phyloP scores from a whole-genome alignment of 805 yeast species.

The Wickerhamomyces sydowiorum region DNA sequence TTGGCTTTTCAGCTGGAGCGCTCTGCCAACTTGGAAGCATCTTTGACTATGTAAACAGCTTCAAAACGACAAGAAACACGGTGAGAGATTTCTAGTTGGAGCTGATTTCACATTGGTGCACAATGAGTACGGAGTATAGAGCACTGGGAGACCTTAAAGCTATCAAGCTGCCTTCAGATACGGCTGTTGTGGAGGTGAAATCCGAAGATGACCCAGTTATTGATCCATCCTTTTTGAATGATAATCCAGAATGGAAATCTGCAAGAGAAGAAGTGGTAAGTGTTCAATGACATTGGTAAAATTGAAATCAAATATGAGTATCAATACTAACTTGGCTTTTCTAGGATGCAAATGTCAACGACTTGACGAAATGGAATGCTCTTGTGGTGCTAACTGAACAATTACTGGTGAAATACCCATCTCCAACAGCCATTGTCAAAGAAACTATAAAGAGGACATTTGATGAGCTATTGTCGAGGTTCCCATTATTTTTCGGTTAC shows the following conservation, averaged over 20 bases:
- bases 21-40: too few relatives aligned
- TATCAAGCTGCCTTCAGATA: too few relatives aligned
- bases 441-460: constrained; percentile 28
- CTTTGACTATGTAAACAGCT: too few relatives aligned
- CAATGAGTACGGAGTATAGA: too few relatives aligned
- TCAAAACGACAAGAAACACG: too few relatives aligned
- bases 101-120: too few relatives aligned
- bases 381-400: constrained; percentile 29
- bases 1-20: too few relatives aligned
- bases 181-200: too few relatives aligned
- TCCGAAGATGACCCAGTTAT: not conserved
- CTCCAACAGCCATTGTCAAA: constrained; percentile 27
- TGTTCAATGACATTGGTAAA: constrained; percentile 2
- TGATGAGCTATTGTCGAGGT: constrained; percentile 39
- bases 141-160: too few relatives aligned
- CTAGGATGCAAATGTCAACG: constrained; percentile 21
- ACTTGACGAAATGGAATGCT: constrained; percentile 34
- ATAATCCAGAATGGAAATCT: constrained; percentile 19
- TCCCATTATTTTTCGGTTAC: constrained; percentile 52
- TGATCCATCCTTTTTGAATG: constrained; percentile 13
- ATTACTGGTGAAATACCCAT: constrained; percentile 26
- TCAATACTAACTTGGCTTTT: not conserved
- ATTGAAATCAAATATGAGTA: constrained; percentile 4
- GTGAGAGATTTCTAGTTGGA: too few relatives aligned
- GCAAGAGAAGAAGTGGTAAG: constrained; percentile 16